These are phyloP conservation scores for Colletotrichum limetticola DNA, from an alignment of 2,329 filamentous ascomycete species.

Conservation along the genomic window DNA sequence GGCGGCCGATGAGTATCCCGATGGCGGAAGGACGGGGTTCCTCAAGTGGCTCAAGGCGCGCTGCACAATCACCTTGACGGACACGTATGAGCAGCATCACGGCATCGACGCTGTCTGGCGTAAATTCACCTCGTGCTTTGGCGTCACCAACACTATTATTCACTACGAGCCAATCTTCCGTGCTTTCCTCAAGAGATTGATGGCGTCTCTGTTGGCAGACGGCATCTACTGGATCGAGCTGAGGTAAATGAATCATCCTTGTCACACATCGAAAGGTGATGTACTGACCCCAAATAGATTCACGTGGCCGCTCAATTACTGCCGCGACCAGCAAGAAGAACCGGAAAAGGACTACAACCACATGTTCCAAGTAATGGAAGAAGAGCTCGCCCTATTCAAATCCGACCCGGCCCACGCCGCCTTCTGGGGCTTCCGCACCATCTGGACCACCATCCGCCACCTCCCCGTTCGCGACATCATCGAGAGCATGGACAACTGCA, in stretches of 20 bases:
- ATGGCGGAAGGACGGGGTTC: constrained; percentile 74
- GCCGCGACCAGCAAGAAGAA: constrained; percentile 65
- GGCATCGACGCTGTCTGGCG: constrained; percentile 83
- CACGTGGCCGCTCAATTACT: constrained; percentile 74
- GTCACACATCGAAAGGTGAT: too few relatives aligned
- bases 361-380: constrained; percentile 74
- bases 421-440: constrained; percentile 83
- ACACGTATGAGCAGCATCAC: constrained; percentile 79
- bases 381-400: constrained; percentile 79
- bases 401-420: constrained; percentile 61
- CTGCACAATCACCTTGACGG: constrained; percentile 73
- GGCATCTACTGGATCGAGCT: constrained; percentile 83
- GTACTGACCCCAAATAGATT: constrained; percentile 51
- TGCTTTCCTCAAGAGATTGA: constrained; percentile 73
- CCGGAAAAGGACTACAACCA: constrained; percentile 71
- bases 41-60: constrained; percentile 76
- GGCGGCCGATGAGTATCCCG: constrained; percentile 76
- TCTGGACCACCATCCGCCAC: constrained; percentile 77
- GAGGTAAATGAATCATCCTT: constrained; percentile 42
- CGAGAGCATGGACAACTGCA: constrained; percentile 83
- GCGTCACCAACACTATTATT: constrained; percentile 74
- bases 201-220: constrained; percentile 74
- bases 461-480: constrained; percentile 73
- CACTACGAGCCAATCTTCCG: constrained; percentile 88
- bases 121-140: constrained; percentile 77